Conservation (phyloP, 345 rosid species). For the Raphanus sativus region DNA sequence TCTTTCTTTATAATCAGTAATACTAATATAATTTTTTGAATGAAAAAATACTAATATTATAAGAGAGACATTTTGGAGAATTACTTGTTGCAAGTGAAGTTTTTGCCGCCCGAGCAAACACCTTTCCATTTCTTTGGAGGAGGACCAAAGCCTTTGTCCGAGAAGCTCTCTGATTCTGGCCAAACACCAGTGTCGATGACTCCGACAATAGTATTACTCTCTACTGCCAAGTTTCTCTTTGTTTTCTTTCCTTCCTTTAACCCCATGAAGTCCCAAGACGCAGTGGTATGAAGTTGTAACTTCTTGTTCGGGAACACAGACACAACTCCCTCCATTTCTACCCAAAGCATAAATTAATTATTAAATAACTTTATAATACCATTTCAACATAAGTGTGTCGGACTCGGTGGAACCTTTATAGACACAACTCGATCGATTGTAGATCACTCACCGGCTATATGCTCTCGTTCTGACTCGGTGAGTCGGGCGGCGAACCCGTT, state of each 20-base stretch:
- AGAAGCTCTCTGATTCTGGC: slow-evolving; percentile 58
- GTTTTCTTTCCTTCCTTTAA: slow-evolving; percentile 31
- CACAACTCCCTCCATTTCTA: slow-evolving; percentile 44
- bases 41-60: not conserved
- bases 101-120: slow-evolving; percentile 40
- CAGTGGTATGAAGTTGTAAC: slow-evolving; percentile 45
- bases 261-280: slow-evolving; percentile 64
- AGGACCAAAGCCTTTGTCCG: slow-evolving; percentile 49
- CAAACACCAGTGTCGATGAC: slow-evolving; percentile 47
- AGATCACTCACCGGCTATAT: slow-evolving; percentile 43
- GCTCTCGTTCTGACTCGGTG: slow-evolving; percentile 43
- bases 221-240: slow-evolving; percentile 2
- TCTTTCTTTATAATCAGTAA: too few species aligned
- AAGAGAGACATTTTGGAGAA: not conserved
- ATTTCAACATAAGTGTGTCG: not conserved
- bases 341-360: not conserved
- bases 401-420: too few species aligned
- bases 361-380: not conserved
- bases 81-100: slow-evolving; percentile 62
- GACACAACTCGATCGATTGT: too few species aligned
- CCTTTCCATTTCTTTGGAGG: slow-evolving; percentile 60
- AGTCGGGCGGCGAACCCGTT: slow-evolving; percentile 64
- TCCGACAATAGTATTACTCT: slow-evolving; percentile 48
- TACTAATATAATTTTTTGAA: not conserved
- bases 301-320: slow-evolving; percentile 48